Evolutionary conservation across 495 filamentous ascomycete species (phyloP).

Genomic region (Sordaria brevicollis): DNA sequence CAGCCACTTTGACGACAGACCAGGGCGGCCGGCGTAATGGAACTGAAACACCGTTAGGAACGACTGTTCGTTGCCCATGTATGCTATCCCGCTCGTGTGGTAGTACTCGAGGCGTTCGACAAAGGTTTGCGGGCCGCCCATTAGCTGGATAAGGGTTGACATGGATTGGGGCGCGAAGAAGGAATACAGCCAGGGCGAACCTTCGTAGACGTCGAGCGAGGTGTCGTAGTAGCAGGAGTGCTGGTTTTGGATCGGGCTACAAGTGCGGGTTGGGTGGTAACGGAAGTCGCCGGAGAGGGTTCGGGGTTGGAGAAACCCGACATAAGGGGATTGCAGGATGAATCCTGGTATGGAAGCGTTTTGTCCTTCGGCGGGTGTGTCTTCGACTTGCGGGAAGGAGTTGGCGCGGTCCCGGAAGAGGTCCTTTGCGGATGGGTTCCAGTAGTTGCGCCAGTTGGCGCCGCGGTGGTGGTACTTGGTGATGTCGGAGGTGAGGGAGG

Average conservation of each 20-base stretch:
- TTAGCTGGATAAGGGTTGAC: constrained; percentile 42
- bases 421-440: constrained; percentile 34
- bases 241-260: constrained; percentile 37
- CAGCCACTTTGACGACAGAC: constrained; percentile 46
- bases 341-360: background rate
- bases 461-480: constrained; percentile 48
- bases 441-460: constrained; percentile 46
- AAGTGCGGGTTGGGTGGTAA: constrained; percentile 58
- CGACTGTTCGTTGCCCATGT: constrained; percentile 65
- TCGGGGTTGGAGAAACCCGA: constrained; percentile 59
- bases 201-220: constrained; percentile 61
- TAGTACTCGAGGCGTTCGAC: constrained; percentile 52
- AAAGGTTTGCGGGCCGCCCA: constrained; percentile 51
- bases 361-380: background rate
- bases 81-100: constrained; percentile 51
- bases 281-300: constrained; percentile 52
- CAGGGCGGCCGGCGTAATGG: constrained; percentile 61
- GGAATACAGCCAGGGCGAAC: constrained; percentile 58
- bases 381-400: background rate
- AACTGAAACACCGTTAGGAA: constrained; percentile 66
- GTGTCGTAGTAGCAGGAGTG: constrained; percentile 44
- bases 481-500: constrained; percentile 23
- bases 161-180: constrained; percentile 69
- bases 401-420: constrained; percentile 12
- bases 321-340: constrained; percentile 35